Base-by-base conservation (phyloP, 257 asterid genomes). In the Solanum chmielewskii region DNA sequence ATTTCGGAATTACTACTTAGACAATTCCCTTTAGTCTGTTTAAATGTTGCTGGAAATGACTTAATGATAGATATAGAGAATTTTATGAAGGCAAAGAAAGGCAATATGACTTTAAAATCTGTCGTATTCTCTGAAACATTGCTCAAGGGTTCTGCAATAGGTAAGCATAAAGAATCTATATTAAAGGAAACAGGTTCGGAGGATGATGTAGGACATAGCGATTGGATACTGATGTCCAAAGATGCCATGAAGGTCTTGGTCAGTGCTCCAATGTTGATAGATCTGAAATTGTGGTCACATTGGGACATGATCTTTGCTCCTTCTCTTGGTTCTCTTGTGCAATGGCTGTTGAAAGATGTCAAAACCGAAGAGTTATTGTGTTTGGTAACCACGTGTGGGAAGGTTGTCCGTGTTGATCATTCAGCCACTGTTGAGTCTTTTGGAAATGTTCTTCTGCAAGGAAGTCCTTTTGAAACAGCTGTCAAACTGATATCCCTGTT, bases 291-390 rank as follows among this genome's bases (percentile, higher is more conserved):
- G 83, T 97, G 99, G 99, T 92, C 94, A 18, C 99, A 97, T 86
- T 97, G 99, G 99, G 99, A 94, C 90, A 87, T 89, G 86, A 45
- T 91, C 68, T 96, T 89, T 92, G 97, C 96, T 88, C 98, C 99
- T 86, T 93, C 97, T 83, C 97, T 97, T 88, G 99, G 99, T 89
- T 90, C 98, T 41, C 91, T 97, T 86, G 90, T 95, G 91, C 94
- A 87, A 89, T 97, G 99, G 99, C 90, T 96, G 92, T 89, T 96
- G 87, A 95, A 93, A 87, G 98, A 95, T 89, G 96, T 92, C 86
- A 96, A 93, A 83, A 45, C 87, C 83, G 91, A 92, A 88, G 98
- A 96, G 73, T 93, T 96, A 86, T 87, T 95, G 82, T 95, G 97
- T 89, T 90, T 97, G 93, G 94, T 94, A 41, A 95, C 96, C 66